A percentile compares a stretch with the other conserved stretches of the same genome.
Evolutionary conservation across 2,329 filamentous ascomycete genomes (phyloP).

Genomic region (Rhinocladiella mackenziei): DNA sequence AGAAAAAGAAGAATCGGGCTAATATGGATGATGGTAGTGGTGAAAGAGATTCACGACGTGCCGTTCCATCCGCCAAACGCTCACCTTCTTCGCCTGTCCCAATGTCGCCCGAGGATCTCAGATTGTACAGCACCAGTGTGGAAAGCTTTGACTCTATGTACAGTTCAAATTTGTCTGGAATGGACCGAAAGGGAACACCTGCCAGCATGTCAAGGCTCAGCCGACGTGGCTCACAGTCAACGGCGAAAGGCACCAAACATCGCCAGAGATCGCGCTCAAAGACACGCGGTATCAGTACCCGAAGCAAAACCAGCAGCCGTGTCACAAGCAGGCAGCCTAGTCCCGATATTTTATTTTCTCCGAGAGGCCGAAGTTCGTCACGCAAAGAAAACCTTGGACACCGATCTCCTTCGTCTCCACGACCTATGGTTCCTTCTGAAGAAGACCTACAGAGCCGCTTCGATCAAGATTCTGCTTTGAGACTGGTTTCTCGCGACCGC

Average conservation of each 20-base stretch:
- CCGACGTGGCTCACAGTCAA: constrained; percentile 23
- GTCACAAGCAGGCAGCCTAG: constrained; percentile 40
- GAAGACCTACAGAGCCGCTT: constrained; percentile 51
- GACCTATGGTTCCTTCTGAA: constrained; percentile 65
- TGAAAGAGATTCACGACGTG: constrained; percentile 62
- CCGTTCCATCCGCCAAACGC: constrained; percentile 71
- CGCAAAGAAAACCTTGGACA: constrained; percentile 56
- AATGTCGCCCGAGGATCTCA: constrained; percentile 84
- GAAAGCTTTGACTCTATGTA: constrained; percentile 50
- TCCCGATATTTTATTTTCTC: constrained; percentile 33
- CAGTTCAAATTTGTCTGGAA: constrained; percentile 35
- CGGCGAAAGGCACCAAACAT: constrained; percentile 23
- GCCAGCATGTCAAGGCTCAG: constrained; percentile 19
- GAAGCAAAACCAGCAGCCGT: constrained; percentile 32
- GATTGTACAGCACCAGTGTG: constrained; percentile 42
- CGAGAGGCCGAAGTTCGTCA: constrained; percentile 59
- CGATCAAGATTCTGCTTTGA: constrained; percentile 60
- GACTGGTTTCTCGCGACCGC: constrained; percentile 43
- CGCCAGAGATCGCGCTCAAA: constrained; percentile 39
- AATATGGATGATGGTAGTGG: constrained; percentile 62
- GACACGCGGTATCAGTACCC: constrained; percentile 30
- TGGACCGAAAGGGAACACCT: constrained; percentile 29
- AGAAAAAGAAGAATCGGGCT: constrained; percentile 44
- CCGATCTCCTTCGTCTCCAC: constrained; percentile 74
- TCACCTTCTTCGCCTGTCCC: constrained; percentile 89